These are phyloP conservation scores for Dimargaris verticillata DNA, from an alignment of 192 early-diverging fungal species.

Conservation along the genomic window DNA sequence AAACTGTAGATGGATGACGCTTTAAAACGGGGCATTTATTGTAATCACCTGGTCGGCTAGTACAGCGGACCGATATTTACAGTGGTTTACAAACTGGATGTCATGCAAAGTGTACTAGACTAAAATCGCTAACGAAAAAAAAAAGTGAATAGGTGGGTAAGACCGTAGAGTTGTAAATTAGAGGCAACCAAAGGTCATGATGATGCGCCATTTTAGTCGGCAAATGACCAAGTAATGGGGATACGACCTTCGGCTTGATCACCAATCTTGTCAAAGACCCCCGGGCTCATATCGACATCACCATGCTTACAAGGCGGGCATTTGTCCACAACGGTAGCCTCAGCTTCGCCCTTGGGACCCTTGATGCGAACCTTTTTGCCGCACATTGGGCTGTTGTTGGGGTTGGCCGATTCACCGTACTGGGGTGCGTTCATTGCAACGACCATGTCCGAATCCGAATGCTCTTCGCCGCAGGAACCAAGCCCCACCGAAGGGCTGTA, in stretches of 20 bases:
- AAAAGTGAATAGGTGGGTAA: too few relatives aligned
- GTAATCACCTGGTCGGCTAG: too few relatives aligned
- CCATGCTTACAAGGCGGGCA: conserved; percentile 33
- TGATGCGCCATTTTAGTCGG: conserved; percentile 11
- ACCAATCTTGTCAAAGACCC: conserved; percentile 35
- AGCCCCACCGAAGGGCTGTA: conserved; percentile 25
- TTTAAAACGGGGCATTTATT: too few relatives aligned
- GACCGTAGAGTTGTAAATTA: too few relatives aligned
- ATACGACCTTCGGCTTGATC: conserved; percentile 26
- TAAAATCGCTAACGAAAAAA: too few relatives aligned
- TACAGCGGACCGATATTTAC: too few relatives aligned
- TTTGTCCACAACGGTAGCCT: conserved; percentile 32
- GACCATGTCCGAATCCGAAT: conserved; percentile 29
- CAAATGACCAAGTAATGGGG: conserved; percentile 33
- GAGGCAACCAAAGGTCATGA: too few relatives aligned
- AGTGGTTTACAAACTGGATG: too few relatives aligned
- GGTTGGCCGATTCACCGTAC: conserved; percentile 28
- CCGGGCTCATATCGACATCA: conserved; percentile 33
- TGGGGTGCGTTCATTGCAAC: conserved; percentile 38
- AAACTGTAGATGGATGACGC: too few relatives aligned
- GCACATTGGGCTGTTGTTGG: conserved; percentile 29
- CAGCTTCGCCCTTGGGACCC: conserved; percentile 23
- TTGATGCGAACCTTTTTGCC: conserved; percentile 26
- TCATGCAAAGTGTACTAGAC: too few relatives aligned
- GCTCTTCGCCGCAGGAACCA: conserved; percentile 33